These are phyloP conservation scores for Penicillium pancosmium DNA, from an alignment of 495 filamentous ascomycete genomes.

Conservation along the genomic window DNA sequence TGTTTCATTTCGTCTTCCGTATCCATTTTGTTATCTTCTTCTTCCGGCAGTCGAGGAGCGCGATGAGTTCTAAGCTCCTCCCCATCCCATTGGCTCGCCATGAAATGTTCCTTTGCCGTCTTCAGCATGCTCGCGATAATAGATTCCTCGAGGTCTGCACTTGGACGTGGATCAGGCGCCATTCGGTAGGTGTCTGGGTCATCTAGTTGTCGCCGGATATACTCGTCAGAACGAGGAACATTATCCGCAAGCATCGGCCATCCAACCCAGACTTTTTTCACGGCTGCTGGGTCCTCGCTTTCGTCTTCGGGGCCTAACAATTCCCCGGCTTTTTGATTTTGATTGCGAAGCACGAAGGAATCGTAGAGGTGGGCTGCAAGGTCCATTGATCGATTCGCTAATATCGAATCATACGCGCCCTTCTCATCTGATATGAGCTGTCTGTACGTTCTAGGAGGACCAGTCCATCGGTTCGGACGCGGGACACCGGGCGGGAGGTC, in stretches of 20 bases:
- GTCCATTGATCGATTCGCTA: slow-evolving; percentile 59
- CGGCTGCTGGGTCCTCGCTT: slow-evolving; percentile 23
- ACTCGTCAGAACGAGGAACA: slow-evolving; percentile 61
- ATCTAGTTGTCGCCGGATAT: slow-evolving; percentile 42
- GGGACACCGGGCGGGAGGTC: slow-evolving; percentile 28
- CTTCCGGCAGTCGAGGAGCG: not conserved
- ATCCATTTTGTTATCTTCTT: not conserved
- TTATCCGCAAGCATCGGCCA: slow-evolving; percentile 69
- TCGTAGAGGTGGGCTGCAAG: slow-evolving; percentile 79
- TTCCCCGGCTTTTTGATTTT: slow-evolving; percentile 40
- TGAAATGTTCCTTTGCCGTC: slow-evolving; percentile 65
- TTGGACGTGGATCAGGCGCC: slow-evolving; percentile 47
- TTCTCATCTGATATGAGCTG: slow-evolving; percentile 61
- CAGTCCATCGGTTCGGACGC: slow-evolving; percentile 56
- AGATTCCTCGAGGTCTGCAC: slow-evolving; percentile 65
- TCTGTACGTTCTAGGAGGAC: slow-evolving; percentile 61
- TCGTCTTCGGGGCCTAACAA: slow-evolving; percentile 24
- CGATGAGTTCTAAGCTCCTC: not conserved
- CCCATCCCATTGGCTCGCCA: slow-evolving; percentile 34
- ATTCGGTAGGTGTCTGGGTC: slow-evolving; percentile 50
- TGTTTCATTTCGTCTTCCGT: slow-evolving; percentile 18
- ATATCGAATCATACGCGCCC: slow-evolving; percentile 56
- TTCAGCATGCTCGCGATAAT: slow-evolving; percentile 63
- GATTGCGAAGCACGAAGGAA: slow-evolving; percentile 60
- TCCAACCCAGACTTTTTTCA: slow-evolving; percentile 67